Conservation (phyloP, 2,329 filamentous ascomycete species). For the Fusarium guadeloupense region DNA sequence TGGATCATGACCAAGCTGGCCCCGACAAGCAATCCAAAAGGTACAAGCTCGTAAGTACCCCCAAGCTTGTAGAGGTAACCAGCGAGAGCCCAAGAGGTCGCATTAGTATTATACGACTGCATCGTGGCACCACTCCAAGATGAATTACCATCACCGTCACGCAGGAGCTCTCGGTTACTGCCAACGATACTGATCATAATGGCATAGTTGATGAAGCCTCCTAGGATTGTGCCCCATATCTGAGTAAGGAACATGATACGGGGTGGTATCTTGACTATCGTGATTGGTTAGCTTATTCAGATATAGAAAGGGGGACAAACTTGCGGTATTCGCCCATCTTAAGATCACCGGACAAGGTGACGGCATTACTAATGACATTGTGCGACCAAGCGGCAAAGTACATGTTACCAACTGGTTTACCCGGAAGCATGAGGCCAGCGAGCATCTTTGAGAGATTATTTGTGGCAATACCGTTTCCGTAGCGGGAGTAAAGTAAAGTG, state of each 20-base stretch:
- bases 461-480: conserved; percentile 66
- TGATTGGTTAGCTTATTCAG: conserved; percentile 26
- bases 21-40: conserved; percentile 61
- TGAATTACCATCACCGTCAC: conserved; percentile 55
- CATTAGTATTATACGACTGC: conserved; percentile 60
- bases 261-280: conserved; percentile 63
- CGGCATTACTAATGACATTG: conserved; percentile 61
- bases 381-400: conserved; percentile 69
- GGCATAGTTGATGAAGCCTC: conserved; percentile 63
- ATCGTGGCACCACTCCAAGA: conserved; percentile 63
- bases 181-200: conserved; percentile 65
- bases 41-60: conserved; percentile 57
- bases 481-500: conserved; percentile 60
- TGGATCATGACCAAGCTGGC: conserved; percentile 55
- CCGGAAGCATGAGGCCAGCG: conserved; percentile 60
- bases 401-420: conserved; percentile 64
- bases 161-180: conserved; percentile 58
- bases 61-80: conserved; percentile 61
- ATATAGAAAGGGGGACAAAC: conserved; percentile 21
- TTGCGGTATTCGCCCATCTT: conserved; percentile 68
- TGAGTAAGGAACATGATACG: conserved; percentile 65
- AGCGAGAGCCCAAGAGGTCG: conserved; percentile 61
- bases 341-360: conserved; percentile 61
- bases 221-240: conserved; percentile 63
- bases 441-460: conserved; percentile 68